These are phyloP conservation scores for Myxozyma geophila DNA, from an alignment of 805 yeast genomes.

Conservation along the genomic window DNA sequence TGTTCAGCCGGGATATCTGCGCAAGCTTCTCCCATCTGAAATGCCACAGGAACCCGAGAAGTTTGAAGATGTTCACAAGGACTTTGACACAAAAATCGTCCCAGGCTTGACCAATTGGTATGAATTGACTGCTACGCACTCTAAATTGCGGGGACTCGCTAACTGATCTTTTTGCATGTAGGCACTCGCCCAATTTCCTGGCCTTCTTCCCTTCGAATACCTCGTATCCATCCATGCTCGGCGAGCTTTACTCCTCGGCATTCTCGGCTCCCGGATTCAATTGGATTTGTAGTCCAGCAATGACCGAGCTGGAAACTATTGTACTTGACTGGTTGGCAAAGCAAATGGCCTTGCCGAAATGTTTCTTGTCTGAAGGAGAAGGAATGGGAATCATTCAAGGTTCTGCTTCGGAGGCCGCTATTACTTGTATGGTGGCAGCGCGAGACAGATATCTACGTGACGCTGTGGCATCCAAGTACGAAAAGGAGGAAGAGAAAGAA, in stretches of 20 bases:
- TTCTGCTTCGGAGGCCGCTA: slow-evolving; percentile 38
- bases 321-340: slow-evolving; percentile 41
- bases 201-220: slow-evolving; percentile 39
- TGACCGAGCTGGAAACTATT: slow-evolving; percentile 39
- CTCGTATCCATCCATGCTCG: slow-evolving; percentile 37
- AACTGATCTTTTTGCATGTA: neutral
- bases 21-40: slow-evolving; percentile 29
- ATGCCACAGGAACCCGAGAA: slow-evolving; percentile 37
- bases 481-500: slow-evolving; percentile 30
- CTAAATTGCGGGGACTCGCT: neutral
- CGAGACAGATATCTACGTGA: slow-evolving; percentile 37
- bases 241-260: slow-evolving; percentile 39
- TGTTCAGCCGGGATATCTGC: slow-evolving; percentile 38
- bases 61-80: slow-evolving; percentile 34
- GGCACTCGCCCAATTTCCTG: slow-evolving; percentile 39
- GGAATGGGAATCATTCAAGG: slow-evolving; percentile 42
- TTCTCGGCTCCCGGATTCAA: slow-evolving; percentile 40
- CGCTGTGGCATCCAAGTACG: slow-evolving; percentile 29
- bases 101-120: slow-evolving; percentile 39
- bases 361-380: slow-evolving; percentile 33
- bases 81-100: slow-evolving; percentile 32
- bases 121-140: neutral
- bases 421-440: slow-evolving; percentile 39
- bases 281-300: slow-evolving; percentile 40
- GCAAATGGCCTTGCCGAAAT: slow-evolving; percentile 31